Evolutionary conservation across 2,329 filamentous ascomycete genomes (phyloP).

Genomic region (Xylariaceae sp.): DNA sequence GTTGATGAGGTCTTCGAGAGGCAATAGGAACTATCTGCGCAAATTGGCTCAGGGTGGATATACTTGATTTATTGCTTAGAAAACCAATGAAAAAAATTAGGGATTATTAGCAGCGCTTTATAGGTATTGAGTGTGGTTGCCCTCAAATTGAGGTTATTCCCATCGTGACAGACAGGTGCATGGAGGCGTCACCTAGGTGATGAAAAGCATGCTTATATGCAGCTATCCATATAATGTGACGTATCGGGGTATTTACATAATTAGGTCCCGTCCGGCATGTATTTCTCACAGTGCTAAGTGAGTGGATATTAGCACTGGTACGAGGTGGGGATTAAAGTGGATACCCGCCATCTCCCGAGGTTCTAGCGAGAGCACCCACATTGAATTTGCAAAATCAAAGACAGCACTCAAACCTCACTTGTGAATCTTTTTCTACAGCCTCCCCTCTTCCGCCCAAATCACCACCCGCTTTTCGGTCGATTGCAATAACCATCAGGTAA

Average conservation of each 20-base stretch:
- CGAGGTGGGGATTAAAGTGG: background rate
- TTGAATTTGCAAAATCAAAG: conserved; percentile 28
- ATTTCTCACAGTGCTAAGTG: background rate
- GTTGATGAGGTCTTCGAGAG: no score
- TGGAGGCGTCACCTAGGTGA: no score
- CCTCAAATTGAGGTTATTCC: no score
- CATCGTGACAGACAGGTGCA: no score
- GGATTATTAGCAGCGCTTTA: no score
- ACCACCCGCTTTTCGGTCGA: conserved; percentile 22
- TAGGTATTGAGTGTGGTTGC: no score
- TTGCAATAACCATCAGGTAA: conserved; percentile 31
- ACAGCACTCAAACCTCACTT: conserved; percentile 12
- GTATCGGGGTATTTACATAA: background rate
- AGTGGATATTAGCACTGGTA: background rate
- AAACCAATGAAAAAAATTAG: no score
- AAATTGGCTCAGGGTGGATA: no score
- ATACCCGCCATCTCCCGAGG: conserved; percentile 20
- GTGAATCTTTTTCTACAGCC: conserved; percentile 23
- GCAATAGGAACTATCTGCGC: no score
- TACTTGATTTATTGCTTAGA: no score
- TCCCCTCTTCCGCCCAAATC: conserved; percentile 23
- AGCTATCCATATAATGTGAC: no score
- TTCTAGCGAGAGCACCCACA: conserved; percentile 27
- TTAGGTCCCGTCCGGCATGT: background rate
- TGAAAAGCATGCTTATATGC: background rate